These are phyloP conservation scores for Phaeosphaeriaceae sp. DNA, from an alignment of 2,329 filamentous ascomycete genomes.

Conservation along the genomic window DNA sequence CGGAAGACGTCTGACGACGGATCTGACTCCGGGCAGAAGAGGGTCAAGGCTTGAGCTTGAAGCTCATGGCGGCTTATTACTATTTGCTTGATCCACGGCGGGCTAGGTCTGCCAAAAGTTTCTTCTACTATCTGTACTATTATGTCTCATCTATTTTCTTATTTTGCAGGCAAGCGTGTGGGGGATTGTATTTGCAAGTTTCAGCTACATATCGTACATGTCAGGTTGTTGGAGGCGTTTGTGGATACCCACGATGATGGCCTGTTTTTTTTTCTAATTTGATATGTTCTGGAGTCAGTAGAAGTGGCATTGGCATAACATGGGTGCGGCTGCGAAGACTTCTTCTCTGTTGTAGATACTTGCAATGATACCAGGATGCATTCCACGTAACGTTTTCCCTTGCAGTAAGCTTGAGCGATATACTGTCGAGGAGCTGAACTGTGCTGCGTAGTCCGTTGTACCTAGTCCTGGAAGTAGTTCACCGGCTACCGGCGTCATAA, in stretches of 20 bases:
- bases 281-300: conserved; percentile 5
- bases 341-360: conserved; percentile 22
- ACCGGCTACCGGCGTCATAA: conserved; percentile 26
- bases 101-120: conserved; percentile 4
- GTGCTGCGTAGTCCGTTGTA: too few relatives aligned
- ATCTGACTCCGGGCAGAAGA: conserved; percentile 47
- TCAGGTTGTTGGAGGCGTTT: conserved; percentile 28
- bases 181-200: conserved; percentile 7
- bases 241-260: conserved; percentile 35
- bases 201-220: conserved; percentile 13
- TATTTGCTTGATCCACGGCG: neutral
- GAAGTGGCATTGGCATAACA: conserved; percentile 13
- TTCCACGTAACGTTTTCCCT: neutral
- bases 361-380: conserved; percentile 18
- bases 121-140: conserved; percentile 17
- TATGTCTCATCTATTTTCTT: conserved; percentile 8
- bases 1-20: conserved; percentile 51
- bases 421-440: neutral
- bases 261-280: conserved; percentile 22
- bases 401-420: neutral
- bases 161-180: conserved; percentile 17
- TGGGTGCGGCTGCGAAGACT: conserved; percentile 9
- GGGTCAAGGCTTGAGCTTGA: conserved; percentile 40
- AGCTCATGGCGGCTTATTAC: neutral
- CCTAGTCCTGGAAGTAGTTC: neutral